Base-by-base conservation (phyloP, 2,329 filamentous ascomycete genomes). In the Neofusicoccum cordaticola region DNA sequence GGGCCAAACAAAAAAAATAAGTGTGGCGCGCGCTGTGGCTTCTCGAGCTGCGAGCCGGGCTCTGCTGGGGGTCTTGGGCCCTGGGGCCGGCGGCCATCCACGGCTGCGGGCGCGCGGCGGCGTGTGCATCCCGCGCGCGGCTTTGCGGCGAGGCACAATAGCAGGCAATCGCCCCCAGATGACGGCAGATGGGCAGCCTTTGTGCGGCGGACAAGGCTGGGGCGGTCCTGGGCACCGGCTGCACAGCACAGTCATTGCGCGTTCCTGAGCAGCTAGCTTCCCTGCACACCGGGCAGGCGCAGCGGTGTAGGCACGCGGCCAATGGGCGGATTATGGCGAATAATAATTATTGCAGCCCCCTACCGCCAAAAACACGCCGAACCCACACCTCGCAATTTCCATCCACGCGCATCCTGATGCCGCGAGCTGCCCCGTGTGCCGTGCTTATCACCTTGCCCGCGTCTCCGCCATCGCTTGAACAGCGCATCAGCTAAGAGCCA, bases 361-460 rank as follows among this genome's bases (percentile, higher is more conserved):
- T 27, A 51, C 34, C 57, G 58, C 58, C 45, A 22, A 13, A 41
- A 9, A 45, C 39, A 58, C 39, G 45, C 47, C 60, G 45, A 62
- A 51, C 45, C 60, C 60, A 62, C 60, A 62, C 11, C 53, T 58
- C 34, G 53, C 53, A 58, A 58, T 58, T 58, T 58, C 53, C 53
- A 58, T 58, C 53, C 53, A 58, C 41, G 60, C 47, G 47, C 35
- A 41, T 27, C 60, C 58, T n/a, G 44, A 62, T 51, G 58, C 58
- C 58, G 47, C 58, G 37, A 51, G 47, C 47, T 51, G 60, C 47
- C 60, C 60, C 47, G 60, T 50, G 60, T 62, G 19, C 60, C 47
- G 37, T 51, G 47, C 47, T 44, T 42, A 44, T 62, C 60, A 44
- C 37, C 15, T 8, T 52, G 19, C 34, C 60, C 47, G 37, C 53